A percentile compares a stretch with the other conserved stretches of the same genome.
phyloP scores from a whole-genome alignment of 768 basidiomycete species.

The Tulasnella sp. region DNA sequence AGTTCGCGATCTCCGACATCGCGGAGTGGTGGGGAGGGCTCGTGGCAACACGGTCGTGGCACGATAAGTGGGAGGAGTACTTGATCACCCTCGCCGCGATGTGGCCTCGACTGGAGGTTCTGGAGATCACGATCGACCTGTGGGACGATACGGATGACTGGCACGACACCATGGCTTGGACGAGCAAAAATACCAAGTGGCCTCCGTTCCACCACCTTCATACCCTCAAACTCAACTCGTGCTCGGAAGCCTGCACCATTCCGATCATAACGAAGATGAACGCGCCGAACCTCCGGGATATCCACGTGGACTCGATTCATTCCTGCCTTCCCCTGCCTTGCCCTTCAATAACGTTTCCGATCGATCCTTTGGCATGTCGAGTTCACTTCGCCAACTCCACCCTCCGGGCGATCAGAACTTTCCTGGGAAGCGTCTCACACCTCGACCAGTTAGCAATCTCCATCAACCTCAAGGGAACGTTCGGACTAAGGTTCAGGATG shows the following conservation, averaged over 20 bases:
- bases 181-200: not conserved
- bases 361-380: not conserved
- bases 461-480: not conserved
- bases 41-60: not conserved
- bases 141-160: not conserved
- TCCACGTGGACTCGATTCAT: not conserved
- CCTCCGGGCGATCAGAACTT: not conserved
- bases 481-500: not conserved
- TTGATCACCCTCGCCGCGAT: not conserved
- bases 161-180: not conserved
- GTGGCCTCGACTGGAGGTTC: not conserved
- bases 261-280: not conserved
- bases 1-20: not conserved
- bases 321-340: not conserved
- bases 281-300: not conserved
- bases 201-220: not conserved
- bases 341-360: not conserved
- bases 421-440: not conserved
- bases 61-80: not conserved
- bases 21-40: not conserved
- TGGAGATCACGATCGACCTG: not conserved
- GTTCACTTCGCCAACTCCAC: not conserved
- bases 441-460: not conserved
- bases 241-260: not conserved
- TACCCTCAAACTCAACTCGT: not conserved